Conservation (phyloP, 202 grass and related monocot species). For the Saccharum hybrid region DNA sequence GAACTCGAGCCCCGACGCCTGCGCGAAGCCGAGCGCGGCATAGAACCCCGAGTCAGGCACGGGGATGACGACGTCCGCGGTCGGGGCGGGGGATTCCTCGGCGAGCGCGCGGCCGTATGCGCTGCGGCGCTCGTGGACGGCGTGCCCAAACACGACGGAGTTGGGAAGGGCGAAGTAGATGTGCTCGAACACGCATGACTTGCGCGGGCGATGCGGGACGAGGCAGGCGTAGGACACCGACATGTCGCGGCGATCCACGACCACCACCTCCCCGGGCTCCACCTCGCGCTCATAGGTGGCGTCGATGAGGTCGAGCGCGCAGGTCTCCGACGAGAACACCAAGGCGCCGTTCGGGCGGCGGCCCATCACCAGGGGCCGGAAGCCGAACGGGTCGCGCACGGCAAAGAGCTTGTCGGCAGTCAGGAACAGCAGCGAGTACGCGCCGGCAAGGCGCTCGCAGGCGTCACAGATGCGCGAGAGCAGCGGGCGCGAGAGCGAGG, state of each 20-base stretch:
- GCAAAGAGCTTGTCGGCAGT: slow-evolving; percentile 79
- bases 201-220: slow-evolving; percentile 65
- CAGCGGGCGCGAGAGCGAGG: slow-evolving; percentile 72
- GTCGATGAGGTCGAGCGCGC: slow-evolving; percentile 88
- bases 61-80: slow-evolving; percentile 89
- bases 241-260: slow-evolving; percentile 78
- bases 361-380: slow-evolving; percentile 89
- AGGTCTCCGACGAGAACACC: slow-evolving; percentile 92
- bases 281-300: slow-evolving; percentile 81
- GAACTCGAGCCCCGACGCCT: slow-evolving; percentile 73
- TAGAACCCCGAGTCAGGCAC: slow-evolving; percentile 96
- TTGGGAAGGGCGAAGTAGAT: slow-evolving; percentile 90
- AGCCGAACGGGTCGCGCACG: slow-evolving; percentile 82
- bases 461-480: slow-evolving; percentile 71
- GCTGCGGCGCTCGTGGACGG: slow-evolving; percentile 78
- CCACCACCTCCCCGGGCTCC: slow-evolving; percentile 76
- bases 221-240: slow-evolving; percentile 67
- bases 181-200: slow-evolving; percentile 93
- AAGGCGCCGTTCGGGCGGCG: slow-evolving; percentile 70
- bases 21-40: slow-evolving; percentile 79
- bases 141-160: slow-evolving; percentile 74
- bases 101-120: slow-evolving; percentile 83
- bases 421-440: slow-evolving; percentile 88
- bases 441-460: slow-evolving; percentile 71
- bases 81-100: slow-evolving; percentile 73